Evolutionary conservation across 176 grass and related monocot genomes (phyloP), one percentile per base, ranked within the genome.

Genomic region (Oryza glumipatula): DNA sequence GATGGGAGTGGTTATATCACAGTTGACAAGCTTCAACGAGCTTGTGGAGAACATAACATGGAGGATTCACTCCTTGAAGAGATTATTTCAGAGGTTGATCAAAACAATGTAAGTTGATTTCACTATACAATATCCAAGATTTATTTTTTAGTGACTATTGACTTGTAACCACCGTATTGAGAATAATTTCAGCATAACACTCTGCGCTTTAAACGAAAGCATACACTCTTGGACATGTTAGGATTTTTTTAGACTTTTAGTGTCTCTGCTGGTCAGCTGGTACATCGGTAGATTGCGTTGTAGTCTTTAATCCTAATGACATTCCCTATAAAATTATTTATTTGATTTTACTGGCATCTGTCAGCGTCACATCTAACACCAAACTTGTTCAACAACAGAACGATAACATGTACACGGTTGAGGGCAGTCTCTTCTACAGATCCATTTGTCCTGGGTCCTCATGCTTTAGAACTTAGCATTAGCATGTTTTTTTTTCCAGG

Each of bases 1-100:
- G 93, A 99, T 89, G 96, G 93, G 54, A 94, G 94, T 80, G 96
- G 94, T 73, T 94, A 89, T 82, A 99, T 99, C 36, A 96, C 94
- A 65, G 80, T 90, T 9, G 96, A 96, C 66, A 93, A 99, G 87
- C 91, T 99, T 73, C 88, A 96, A 86, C 89, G 36, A 89, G 91
- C 88, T 82, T 99, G 84, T 84, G 85, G 79, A 65, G 92, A 94
- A 80, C 90, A 91, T 84, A 96, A 92, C 86, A 91, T 92, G 85
- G 83, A 85, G 14, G 93, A 88, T 48, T 80, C 73, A 81, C 85
- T 89, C 35, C 91, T 94, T 82, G 91, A 99, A 91, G 93, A 96
- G 73, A 88, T 94, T 43, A 94, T 99, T 67, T 86, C 86, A 89
- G 96, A 90, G 72, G 91, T 92, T 22, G 96, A 96, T 76, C 89